phyloP scores from a whole-genome alignment of 345 rosid species.

The Eutrema yunnanense region DNA sequence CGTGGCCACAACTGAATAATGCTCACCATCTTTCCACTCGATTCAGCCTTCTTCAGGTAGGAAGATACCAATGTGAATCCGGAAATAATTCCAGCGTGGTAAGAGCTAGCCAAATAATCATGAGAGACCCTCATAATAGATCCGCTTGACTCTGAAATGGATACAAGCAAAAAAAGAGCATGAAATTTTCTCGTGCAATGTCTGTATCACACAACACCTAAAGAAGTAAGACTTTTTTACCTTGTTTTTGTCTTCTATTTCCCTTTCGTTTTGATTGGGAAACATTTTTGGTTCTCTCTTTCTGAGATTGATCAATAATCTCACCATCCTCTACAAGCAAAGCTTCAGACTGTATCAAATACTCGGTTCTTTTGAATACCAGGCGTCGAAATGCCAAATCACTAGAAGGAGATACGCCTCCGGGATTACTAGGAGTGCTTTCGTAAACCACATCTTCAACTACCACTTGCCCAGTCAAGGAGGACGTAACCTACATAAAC shows the following conservation, averaged over 20 bases:
- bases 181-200: background rate
- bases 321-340: constrained; percentile 46
- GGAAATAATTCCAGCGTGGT: constrained; percentile 79
- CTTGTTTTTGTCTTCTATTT: constrained; percentile 36
- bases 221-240: constrained; percentile 25
- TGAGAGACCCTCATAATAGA: constrained; percentile 50
- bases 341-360: constrained; percentile 92
- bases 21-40: constrained; percentile 49
- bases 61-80: constrained; percentile 73
- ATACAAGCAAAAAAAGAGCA: background rate
- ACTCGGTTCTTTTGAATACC: constrained; percentile 71
- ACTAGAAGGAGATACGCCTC: constrained; percentile 32
- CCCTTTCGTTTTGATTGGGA: constrained; percentile 50
- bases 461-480: constrained; percentile 60
- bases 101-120: constrained; percentile 82
- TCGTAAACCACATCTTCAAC: constrained; percentile 87
- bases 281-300: constrained; percentile 33
- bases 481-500: constrained; percentile 56
- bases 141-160: constrained; percentile 37
- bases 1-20: background rate
- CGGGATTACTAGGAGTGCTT: constrained; percentile 41
- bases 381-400: constrained; percentile 77
- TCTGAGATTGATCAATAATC: constrained; percentile 28
- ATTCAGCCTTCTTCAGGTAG: constrained; percentile 53
- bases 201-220: background rate